Evolutionary conservation across 2,329 filamentous ascomycete species (phyloP).

Genomic region (Metarhizium anisopliae): DNA sequence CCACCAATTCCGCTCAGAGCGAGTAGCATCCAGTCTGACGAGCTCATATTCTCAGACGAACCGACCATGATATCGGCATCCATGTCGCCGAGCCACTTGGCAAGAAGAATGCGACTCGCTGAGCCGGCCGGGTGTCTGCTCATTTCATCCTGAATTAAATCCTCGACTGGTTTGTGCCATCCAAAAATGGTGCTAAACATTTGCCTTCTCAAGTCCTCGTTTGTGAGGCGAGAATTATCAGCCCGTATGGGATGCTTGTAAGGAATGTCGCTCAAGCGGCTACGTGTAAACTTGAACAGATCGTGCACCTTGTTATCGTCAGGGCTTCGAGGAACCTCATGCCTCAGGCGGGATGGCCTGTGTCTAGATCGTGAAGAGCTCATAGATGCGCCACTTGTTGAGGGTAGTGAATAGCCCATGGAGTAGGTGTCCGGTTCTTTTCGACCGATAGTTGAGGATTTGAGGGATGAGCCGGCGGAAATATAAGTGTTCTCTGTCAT

Average conservation of each 20-base stretch:
- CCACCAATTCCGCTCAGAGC: slow-evolving; percentile 82
- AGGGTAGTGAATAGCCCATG: slow-evolving; percentile 28
- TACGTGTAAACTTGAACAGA: slow-evolving; percentile 78
- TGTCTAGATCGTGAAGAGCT: slow-evolving; percentile 38
- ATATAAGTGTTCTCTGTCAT: slow-evolving; percentile 60
- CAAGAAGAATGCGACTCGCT: slow-evolving; percentile 69
- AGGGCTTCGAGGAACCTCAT: slow-evolving; percentile 73
- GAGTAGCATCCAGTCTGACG: slow-evolving; percentile 93
- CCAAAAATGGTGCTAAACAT: slow-evolving; percentile 95
- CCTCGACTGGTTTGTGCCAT: slow-evolving; percentile 79
- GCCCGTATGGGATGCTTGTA: slow-evolving; percentile 60
- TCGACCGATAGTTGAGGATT: slow-evolving; percentile 23
- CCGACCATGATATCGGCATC: slow-evolving; percentile 73
- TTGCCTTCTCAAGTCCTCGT: slow-evolving; percentile 74
- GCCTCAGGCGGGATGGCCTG: slow-evolving; percentile 61
- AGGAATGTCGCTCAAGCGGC: slow-evolving; percentile 71
- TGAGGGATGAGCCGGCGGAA: slow-evolving; percentile 49
- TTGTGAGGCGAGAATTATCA: slow-evolving; percentile 53
- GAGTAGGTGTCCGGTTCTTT: slow-evolving; percentile 46
- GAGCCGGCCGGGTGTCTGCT: slow-evolving; percentile 64
- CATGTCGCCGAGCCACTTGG: slow-evolving; percentile 88
- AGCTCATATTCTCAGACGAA: slow-evolving; percentile 78
- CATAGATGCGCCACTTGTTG: slow-evolving; percentile 31
- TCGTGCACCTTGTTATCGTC: slow-evolving; percentile 64
- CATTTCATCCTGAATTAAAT: slow-evolving; percentile 78